Base-by-base conservation (phyloP, 352 stramenopile genomes). In the Phytophthora niederhauseri region DNA sequence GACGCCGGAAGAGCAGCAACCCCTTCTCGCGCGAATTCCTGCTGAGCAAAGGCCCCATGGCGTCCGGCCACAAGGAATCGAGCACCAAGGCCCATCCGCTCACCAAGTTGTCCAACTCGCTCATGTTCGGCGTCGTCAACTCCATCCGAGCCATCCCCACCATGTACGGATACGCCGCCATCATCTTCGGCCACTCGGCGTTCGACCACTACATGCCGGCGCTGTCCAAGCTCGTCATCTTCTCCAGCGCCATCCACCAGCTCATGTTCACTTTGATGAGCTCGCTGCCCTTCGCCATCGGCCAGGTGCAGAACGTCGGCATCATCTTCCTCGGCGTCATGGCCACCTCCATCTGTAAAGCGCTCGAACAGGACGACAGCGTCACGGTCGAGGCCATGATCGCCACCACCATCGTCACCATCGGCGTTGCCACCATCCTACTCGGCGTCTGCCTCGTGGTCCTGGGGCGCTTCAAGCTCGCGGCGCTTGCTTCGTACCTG, bases 311-410 rank as follows among this genome's bases (percentile, higher is more conserved):
- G 76, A 96, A 99, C 75, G 96, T 97, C 6, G 97, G 98, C 1
- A 85, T 99, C 6, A 99, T 99, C 68, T 99, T 99, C 76, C 81
- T 99, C 28, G 92, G 78, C 31, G 81, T 85, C 46, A 99, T 99
- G 69, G 93, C 97, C 0, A 88, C 74, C 70, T 98, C 84, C 74
- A 92, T 93, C 52, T 97, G 70, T 77, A 86, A 70, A 56, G 82
- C 66, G 81, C 75, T 98, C 17, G 74, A 90, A 24, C 79, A 85
- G 17, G 66, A 85, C n/a, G 82, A 72, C 52, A 48, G 67, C n/a
- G 58, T 80, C 4, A 63, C 80, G 31, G 59, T 82, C 6, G 82
- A 93, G 61, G 78, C 82, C 22, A 92, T 90, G 54, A 82, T 99
- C n/a, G 91, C 98, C 20, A 99, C 98, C 0, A 85, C 91, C 17